Evolutionary conservation across 495 filamentous ascomycete genomes (phyloP), one percentile per base, ranked within the genome.

Genomic region (Echria macrotheca): DNA sequence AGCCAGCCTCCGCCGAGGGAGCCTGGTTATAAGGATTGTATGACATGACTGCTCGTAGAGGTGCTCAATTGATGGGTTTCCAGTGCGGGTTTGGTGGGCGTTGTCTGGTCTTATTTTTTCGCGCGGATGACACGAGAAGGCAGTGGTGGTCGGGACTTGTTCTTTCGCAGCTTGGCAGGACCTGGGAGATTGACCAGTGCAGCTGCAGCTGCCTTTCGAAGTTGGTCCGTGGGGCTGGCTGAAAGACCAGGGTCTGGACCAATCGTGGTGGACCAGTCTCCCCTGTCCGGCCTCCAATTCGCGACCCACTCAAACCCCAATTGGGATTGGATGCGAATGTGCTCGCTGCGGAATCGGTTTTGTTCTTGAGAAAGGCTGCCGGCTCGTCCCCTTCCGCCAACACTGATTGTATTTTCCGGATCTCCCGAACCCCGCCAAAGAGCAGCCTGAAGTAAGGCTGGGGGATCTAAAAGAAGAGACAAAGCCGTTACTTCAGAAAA

Each of bases 21-120:
- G 59, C 69, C 55, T 73, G 66, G 29, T 65, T 63, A 57, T 76
- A 76, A 25, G 65, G 69, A 51, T 72, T 65, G 60, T 65, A 69
- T 40, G 71, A 72, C 72, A 76, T 76, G 50, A 41, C 60, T 57
- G 57, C 52, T 51, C 39, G 21, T 48, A 39, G 33, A 18, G 22
- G 22, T 38, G 40, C 21, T 53, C 45, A 59, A 44, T 57, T 52
- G 50, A 57, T 49, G 45, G 17, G 11, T 25, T 42, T 44, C 18
- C 14, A 28, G 10, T 37, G n/a, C 37, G 5, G n/a, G 33, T 17
- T 14, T 38, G 43, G 6, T 21, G 25, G 25, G 8, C 23, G 43
- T 51, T n/a, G 11, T 38, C 21, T 17, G 24, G 21, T 11, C 18
- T n/a, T 15, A 31, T 6, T 25, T 15, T 46, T 31, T 28, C n/a